These are phyloP conservation scores for Lizonia empirigonia DNA, from an alignment of 2,329 filamentous ascomycete genomes.

Conservation along the genomic window DNA sequence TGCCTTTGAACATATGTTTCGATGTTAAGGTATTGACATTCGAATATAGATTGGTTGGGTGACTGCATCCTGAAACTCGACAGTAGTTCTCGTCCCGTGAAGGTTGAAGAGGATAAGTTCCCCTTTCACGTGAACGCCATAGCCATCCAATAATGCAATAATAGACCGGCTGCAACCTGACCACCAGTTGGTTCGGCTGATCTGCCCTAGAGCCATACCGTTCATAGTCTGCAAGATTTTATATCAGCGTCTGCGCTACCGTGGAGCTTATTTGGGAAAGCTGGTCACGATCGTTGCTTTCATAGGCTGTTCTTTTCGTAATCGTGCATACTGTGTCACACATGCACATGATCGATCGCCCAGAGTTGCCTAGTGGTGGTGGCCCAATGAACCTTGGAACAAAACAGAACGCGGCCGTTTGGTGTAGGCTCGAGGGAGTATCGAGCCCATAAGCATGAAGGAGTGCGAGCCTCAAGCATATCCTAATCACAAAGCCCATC, in stretches of 20 bases:
- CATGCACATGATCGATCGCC: slow-evolving; percentile 12
- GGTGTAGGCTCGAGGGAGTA: not conserved
- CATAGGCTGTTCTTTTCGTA: slow-evolving; percentile 24
- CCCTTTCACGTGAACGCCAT: slow-evolving; percentile 41
- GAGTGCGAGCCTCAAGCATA: slow-evolving; percentile 4
- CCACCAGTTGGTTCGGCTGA: slow-evolving; percentile 41
- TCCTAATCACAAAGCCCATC: not conserved
- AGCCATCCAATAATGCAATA: slow-evolving; percentile 19
- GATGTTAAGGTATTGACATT: not conserved
- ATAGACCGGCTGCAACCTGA: slow-evolving; percentile 31
- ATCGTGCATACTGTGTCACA: slow-evolving; percentile 26
- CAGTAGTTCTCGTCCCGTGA: slow-evolving; percentile 20
- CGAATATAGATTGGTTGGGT: slow-evolving; percentile 23
- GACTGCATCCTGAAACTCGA: slow-evolving; percentile 30
- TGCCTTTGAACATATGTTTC: slow-evolving; percentile 2
- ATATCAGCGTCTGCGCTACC: slow-evolving; percentile 20
- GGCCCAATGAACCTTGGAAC: too few species aligned
- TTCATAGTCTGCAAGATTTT: slow-evolving; percentile 30
- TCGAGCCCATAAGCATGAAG: slow-evolving; percentile 4
- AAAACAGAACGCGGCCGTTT: slow-evolving; percentile 1
- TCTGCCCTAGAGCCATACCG: slow-evolving; percentile 27
- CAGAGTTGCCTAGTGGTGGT: slow-evolving; percentile 16
- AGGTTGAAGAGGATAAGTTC: slow-evolving; percentile 11
- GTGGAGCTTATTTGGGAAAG: slow-evolving; percentile 27
- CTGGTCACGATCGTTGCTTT: slow-evolving; percentile 30